A percentile compares a stretch with the other conserved stretches of the same genome.
Conservation (phyloP, 305 asterid genomes). For the Lippia alba region DNA sequence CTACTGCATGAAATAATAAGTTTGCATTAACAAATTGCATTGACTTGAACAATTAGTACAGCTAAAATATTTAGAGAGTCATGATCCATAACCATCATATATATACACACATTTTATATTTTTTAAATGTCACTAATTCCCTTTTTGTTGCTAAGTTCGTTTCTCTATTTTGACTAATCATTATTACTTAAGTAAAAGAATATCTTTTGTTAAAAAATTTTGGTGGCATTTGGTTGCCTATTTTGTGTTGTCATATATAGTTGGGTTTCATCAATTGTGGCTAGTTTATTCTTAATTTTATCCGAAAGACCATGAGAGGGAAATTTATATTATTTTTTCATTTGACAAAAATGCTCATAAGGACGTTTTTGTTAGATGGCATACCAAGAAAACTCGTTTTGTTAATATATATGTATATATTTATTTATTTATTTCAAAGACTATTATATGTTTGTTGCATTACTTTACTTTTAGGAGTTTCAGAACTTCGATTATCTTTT, state of each 20-base stretch:
- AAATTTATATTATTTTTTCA: too few species aligned
- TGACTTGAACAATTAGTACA: neutral
- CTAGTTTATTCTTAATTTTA: too few species aligned
- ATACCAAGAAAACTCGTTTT: too few species aligned
- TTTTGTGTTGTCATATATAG: neutral
- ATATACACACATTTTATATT: neutral
- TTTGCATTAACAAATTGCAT: neutral
- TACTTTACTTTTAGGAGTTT: too few species aligned
- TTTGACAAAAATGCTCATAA: too few species aligned
- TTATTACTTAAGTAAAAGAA: neutral
- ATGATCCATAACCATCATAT: neutral
- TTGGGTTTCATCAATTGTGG: too few species aligned
- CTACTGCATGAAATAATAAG: neutral
- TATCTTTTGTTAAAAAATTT: neutral
- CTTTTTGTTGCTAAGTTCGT: neutral
- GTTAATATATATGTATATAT: too few species aligned
- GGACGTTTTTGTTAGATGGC: too few species aligned
- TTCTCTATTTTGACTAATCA: neutral
- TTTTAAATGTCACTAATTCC: neutral
- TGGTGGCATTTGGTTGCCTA: neutral
- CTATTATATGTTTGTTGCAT: too few species aligned
- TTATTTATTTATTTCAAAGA: too few species aligned
- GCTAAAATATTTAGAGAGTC: neutral
- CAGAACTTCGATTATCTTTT: too few species aligned
- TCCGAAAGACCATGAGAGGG: too few species aligned